Evolutionary conservation across 768 basidiomycete species (phyloP), one percentile per base, ranked within the genome.

Genomic region (Albatrellus ellisii): DNA sequence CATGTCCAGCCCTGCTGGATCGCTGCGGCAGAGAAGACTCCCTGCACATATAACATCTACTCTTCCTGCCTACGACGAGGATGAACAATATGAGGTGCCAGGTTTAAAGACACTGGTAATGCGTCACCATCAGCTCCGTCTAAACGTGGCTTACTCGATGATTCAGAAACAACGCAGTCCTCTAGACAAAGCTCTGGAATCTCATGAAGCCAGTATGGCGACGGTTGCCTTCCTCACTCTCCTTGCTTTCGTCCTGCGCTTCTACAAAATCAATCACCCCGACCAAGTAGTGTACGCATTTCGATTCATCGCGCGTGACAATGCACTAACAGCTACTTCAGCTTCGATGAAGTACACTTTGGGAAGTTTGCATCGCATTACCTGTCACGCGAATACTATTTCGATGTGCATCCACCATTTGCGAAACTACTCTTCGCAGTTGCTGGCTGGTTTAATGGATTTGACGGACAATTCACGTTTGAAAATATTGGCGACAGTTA

Each of bases 281-380:
- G 87, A 91, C 68, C 84, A 90, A 65, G 89, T 92, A 47, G 89
- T 92, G 87, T 90, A 62, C 29, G 29, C 29, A 31, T 31, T 2
- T 31, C 17, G 7, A 12, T 17, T 17, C 29, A 17, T 12, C 2
- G 17, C 6, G 7, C 29, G 17, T 2, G 29, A 2, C 29, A 12
- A 17, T 31, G 29, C n/a, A 15, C 21, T 11, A 6, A 36, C 25
- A 12, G 20, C 20, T 22, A 36, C 35, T 7, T 36, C 52, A 92
- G 89, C 36, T 97, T 97, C 56, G 92, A 97, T 58, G 92, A 98
- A 63, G 94, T 97, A 10, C 94, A 98, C 57, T 98, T 98, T 57
- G 94, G 94, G 47, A 95, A 97, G 62, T 99, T 99, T 58, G 92
- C 95, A 10, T 77, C 87, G 4, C 86, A 90, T 62, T 99, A 99